phyloP scores from a whole-genome alignment of 257 asterid genomes.

The Lithospermum erythrorhizon region DNA sequence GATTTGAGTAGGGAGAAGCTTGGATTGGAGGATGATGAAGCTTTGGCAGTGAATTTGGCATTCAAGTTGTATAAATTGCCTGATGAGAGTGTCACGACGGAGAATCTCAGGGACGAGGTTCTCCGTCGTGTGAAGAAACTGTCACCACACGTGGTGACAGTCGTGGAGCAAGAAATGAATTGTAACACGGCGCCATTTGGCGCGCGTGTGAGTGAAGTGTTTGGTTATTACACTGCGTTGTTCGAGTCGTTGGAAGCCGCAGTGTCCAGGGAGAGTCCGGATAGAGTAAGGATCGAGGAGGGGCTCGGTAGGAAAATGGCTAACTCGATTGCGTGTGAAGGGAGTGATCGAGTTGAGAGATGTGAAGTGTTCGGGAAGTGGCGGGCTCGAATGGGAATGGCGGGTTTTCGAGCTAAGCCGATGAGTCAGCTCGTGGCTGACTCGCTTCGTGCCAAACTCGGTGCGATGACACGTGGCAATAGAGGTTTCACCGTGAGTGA shows the following conservation, averaged over 20 bases:
- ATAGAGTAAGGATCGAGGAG: constrained; percentile 56
- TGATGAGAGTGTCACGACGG: constrained; percentile 87
- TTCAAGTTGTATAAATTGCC: constrained; percentile 54
- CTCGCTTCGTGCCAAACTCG: constrained; percentile 44
- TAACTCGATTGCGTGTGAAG: constrained; percentile 92
- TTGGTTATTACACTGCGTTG: constrained; percentile 46
- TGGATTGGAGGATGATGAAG: constrained; percentile 34
- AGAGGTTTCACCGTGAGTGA: constrained; percentile 65
- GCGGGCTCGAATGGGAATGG: constrained; percentile 84
- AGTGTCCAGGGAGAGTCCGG: constrained; percentile 26
- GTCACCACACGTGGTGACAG: constrained; percentile 54
- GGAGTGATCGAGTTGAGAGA: constrained; percentile 76
- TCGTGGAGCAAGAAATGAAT: constrained; percentile 76
- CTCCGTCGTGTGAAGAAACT: constrained; percentile 70
- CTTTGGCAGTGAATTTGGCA: constrained; percentile 67
- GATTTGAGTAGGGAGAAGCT: constrained; percentile 36
- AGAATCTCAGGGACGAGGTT: constrained; percentile 51
- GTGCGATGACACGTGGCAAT: constrained; percentile 69
- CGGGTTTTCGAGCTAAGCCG: constrained; percentile 46
- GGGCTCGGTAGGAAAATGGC: constrained; percentile 60
- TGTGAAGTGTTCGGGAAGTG: constrained; percentile 84
- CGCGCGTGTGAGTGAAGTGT: constrained; percentile 61
- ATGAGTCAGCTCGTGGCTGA: constrained; percentile 48
- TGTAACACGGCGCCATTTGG: constrained; percentile 56
- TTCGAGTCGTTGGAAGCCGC: constrained; percentile 68